These are phyloP conservation scores for Auricularia sp. DNA, from an alignment of 768 basidiomycete species.

Conservation along the genomic window DNA sequence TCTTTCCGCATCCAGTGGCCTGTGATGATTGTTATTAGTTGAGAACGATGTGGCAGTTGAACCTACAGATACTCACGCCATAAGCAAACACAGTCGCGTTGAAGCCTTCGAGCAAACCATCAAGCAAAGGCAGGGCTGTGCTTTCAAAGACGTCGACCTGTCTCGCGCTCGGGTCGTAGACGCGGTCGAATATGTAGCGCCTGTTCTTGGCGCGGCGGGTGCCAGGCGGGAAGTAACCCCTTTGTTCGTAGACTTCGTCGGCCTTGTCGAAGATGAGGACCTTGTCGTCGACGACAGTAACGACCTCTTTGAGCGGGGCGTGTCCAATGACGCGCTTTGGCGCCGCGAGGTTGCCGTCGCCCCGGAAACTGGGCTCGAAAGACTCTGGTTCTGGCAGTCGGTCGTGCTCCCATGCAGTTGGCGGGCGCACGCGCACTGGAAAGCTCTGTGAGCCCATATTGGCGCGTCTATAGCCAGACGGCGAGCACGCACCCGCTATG, in stretches of 20 bases:
- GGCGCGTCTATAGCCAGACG: neutral
- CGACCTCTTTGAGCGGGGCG: slow-evolving; percentile 60
- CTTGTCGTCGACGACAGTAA: slow-evolving; percentile 88
- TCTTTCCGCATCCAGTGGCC: slow-evolving; percentile 99
- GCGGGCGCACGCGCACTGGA: slow-evolving; percentile 84
- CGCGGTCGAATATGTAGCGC: slow-evolving; percentile 93
- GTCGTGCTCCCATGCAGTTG: slow-evolving; percentile 73
- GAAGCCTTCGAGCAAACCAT: slow-evolving; percentile 83
- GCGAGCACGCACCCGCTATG: slow-evolving; percentile 53
- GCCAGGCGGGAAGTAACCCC: slow-evolving; percentile 76
- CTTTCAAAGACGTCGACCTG: slow-evolving; percentile 84
- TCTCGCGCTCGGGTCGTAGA: slow-evolving; percentile 70
- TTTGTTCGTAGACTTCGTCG: slow-evolving; percentile 83
- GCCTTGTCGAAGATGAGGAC: slow-evolving; percentile 95
- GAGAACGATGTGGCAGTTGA: neutral
- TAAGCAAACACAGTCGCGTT: slow-evolving; percentile 98
- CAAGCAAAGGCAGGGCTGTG: slow-evolving; percentile 77
- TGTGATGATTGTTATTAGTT: slow-evolving; percentile 23
- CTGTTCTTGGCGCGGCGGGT: slow-evolving; percentile 94
- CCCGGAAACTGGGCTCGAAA: slow-evolving; percentile 60
- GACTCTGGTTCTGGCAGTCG: slow-evolving; percentile 63
- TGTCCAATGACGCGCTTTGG: slow-evolving; percentile 42
- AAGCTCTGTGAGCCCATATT: slow-evolving; percentile 2
- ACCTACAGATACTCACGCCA: slow-evolving; percentile 53
- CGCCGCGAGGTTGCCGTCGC: slow-evolving; percentile 79